Base-by-base conservation (phyloP, 805 yeast species). In the Clavispora carvajalis region DNA sequence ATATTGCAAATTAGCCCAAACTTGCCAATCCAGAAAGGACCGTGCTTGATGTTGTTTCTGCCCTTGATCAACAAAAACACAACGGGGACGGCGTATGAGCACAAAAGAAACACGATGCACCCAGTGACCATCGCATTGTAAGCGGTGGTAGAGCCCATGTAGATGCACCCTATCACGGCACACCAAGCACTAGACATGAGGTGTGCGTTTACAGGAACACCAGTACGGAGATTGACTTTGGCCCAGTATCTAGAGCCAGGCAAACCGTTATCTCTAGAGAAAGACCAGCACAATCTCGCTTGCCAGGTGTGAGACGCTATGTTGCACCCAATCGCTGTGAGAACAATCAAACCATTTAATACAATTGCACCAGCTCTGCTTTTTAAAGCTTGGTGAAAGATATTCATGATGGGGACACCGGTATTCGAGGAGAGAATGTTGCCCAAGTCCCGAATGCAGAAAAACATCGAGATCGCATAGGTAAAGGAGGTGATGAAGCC, bases 271-370 rank as follows among this genome's bases (percentile, higher is more conserved):
- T 81, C 86, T 59, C 85, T 69, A 4, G 85, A 70, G 51, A 81
- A 77, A 7, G 85, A 77, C 84, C 85, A 82, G 46, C 80, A 67
- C 37, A 79, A 65, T 49, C 88, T 68, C 18, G 83, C 78, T 53
- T 77, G 82, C 84, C 85, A 80, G 9, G 86, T 79, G 47, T 77
- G 80, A 13, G 79, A 73, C 7, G 82, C 73, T 51, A 79, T 72
- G 47, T 73, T 74, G 59, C 84, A 76, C 37, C 80, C 79, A 41
- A 74, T 53, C 13, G 82, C 82, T 7, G 83, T 74, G 10, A 72
- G 47, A 34, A 78, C 62, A 36, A 80, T 63, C 48, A 78, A 57
- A 8, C 67, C 53, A 38, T 73, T 77, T 44, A 82, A 60, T 24
- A 68, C 67, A 16, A 75, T 55, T 4, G 85, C 83, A 30, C 83